These are phyloP conservation scores for Quercus robur DNA, from an alignment of 306 rosid genomes.

Conservation along the genomic window DNA sequence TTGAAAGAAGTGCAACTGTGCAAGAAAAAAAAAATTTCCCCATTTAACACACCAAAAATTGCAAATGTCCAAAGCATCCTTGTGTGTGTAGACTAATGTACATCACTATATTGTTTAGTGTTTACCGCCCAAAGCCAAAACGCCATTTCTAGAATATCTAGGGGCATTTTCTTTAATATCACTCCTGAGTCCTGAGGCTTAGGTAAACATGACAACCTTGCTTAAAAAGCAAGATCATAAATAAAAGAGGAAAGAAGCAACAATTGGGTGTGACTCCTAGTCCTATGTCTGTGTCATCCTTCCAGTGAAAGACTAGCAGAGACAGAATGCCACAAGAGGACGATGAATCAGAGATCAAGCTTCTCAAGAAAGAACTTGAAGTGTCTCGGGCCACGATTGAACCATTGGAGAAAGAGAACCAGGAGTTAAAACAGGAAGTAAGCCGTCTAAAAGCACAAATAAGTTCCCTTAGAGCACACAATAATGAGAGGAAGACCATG, in stretches of 20 bases:
- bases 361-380: slow-evolving; percentile 53
- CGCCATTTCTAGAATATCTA: slow-evolving; percentile 20
- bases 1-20: neutral
- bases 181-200: slow-evolving; percentile 13
- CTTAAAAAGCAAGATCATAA: slow-evolving; percentile 46
- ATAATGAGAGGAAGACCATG: slow-evolving; percentile 68
- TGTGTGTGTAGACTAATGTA: slow-evolving; percentile 4
- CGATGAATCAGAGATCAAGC: slow-evolving; percentile 43
- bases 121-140: slow-evolving; percentile 1
- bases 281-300: slow-evolving; percentile 12
- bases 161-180: slow-evolving; percentile 28
- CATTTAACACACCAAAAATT: neutral
- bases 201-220: slow-evolving; percentile 43
- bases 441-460: slow-evolving; percentile 57
- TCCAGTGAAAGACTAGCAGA: slow-evolving; percentile 17
- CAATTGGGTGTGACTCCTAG: slow-evolving; percentile 19
- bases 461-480: slow-evolving; percentile 60
- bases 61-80: slow-evolving; percentile 38
- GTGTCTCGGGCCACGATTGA: slow-evolving; percentile 43
- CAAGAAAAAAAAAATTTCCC: neutral
- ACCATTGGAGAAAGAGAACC: slow-evolving; percentile 68
- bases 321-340: slow-evolving; percentile 44
- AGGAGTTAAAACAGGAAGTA: slow-evolving; percentile 67
- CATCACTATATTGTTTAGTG: no score
- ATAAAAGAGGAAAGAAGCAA: slow-evolving; percentile 21